phyloP scores from a whole-genome alignment of 2,329 filamentous ascomycete species.

The Epichloe uncinata region DNA sequence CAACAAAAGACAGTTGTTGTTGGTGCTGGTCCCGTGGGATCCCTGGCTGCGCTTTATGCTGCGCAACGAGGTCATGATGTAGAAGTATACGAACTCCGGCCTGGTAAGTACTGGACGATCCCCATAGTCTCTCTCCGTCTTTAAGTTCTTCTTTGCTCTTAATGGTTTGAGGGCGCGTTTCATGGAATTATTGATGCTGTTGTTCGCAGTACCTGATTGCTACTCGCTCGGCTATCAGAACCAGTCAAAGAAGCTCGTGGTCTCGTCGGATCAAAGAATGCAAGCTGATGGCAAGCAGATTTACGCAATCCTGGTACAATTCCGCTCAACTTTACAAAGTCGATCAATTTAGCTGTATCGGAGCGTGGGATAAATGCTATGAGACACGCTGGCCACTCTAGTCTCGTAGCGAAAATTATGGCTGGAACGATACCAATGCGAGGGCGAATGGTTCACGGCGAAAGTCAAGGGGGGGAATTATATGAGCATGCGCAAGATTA shows the following conservation, averaged over 20 bases:
- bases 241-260: neutral
- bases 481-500: slow-evolving; percentile 81
- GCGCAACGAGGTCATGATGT: slow-evolving; percentile 79
- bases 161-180: too few relatives aligned
- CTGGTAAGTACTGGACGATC: slow-evolving; percentile 46
- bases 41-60: slow-evolving; percentile 83
- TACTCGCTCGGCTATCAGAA: neutral
- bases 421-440: slow-evolving; percentile 78
- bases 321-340: slow-evolving; percentile 90
- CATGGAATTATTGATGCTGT: too few relatives aligned
- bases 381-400: slow-evolving; percentile 50
- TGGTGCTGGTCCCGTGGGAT: slow-evolving; percentile 86
- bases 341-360: slow-evolving; percentile 93
- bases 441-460: slow-evolving; percentile 90
- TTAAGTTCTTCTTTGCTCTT: neutral
- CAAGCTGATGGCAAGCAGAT: slow-evolving; percentile 40
- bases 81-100: slow-evolving; percentile 84
- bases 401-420: slow-evolving; percentile 62
- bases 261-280: neutral
- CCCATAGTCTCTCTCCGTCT: neutral
- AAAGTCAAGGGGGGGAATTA: slow-evolving; percentile 49
- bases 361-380: slow-evolving; percentile 89
- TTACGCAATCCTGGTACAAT: slow-evolving; percentile 70
- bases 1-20: slow-evolving; percentile 68
- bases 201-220: neutral